phyloP scores from a whole-genome alignment of 2,329 filamentous ascomycete genomes.

The Davidsoniella australis region DNA sequence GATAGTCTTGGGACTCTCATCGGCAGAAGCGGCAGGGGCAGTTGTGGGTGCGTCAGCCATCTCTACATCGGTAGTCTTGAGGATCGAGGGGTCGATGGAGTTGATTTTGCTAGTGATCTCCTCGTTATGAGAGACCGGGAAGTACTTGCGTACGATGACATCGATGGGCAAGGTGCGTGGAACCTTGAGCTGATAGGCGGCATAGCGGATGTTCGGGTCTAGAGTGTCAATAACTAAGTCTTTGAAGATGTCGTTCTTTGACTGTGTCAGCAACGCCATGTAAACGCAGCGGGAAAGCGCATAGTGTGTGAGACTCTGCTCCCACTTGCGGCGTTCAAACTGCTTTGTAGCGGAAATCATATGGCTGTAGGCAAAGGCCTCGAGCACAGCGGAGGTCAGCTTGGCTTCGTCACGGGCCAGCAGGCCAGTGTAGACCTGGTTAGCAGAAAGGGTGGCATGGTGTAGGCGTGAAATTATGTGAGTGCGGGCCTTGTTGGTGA shows the following conservation, averaged over 20 bases:
- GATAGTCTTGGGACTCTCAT: conserved; percentile 53
- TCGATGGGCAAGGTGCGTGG: conserved; percentile 70
- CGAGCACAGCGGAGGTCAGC: conserved; percentile 51
- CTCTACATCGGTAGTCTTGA: conserved; percentile 32
- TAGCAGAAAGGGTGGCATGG: conserved; percentile 59
- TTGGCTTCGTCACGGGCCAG: conserved; percentile 46
- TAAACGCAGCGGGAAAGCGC: conserved; percentile 70
- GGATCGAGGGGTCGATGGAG: conserved; percentile 48
- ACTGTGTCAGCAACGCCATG: conserved; percentile 46
- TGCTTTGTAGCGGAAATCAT: conserved; percentile 59
- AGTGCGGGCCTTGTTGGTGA: conserved; percentile 61
- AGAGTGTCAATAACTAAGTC: conserved; percentile 74
- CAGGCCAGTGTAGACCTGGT: conserved; percentile 49
- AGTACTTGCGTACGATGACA: conserved; percentile 61
- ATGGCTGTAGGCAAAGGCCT: conserved; percentile 69
- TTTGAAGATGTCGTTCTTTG: conserved; percentile 60
- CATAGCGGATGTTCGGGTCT: conserved; percentile 86
- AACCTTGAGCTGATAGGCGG: conserved; percentile 79
- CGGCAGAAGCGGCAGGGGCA: conserved; percentile 30
- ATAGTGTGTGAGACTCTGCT: conserved; percentile 57
- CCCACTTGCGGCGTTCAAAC: conserved; percentile 83
- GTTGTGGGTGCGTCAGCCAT: conserved; percentile 24
- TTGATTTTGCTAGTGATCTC: conserved; percentile 51
- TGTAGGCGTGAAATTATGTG: conserved; percentile 78
- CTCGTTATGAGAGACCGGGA: conserved; percentile 43